Conservation (phyloP, 257 asterid genomes). For the Jaltomata sinuosa region DNA sequence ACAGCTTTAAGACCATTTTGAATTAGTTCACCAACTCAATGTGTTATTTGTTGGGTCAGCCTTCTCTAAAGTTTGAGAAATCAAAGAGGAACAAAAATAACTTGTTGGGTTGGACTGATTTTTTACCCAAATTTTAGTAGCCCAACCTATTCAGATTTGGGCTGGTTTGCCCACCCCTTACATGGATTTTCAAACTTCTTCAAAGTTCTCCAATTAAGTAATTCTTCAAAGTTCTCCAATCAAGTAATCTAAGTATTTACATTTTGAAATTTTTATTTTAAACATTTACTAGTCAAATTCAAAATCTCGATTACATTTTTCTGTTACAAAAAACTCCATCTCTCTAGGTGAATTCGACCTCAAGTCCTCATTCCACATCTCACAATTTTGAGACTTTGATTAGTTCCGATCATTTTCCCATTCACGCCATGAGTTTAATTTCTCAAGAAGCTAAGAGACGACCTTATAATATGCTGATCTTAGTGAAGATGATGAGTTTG, state of each 20-base stretch:
- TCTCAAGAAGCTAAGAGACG: no score
- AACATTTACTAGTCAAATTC: no score
- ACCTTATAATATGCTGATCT: background rate
- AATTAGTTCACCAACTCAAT: no score
- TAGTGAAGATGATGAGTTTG: background rate
- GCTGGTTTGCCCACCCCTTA: background rate
- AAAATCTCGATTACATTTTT: background rate
- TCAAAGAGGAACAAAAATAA: no score
- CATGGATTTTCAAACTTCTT: no score
- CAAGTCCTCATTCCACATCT: background rate
- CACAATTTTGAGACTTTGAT: background rate
- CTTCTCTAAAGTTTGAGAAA: no score
- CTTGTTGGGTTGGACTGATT: background rate
- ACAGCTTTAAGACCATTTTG: no score
- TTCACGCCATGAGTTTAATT: no score
- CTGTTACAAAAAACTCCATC: background rate
- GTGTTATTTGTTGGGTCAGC: no score
- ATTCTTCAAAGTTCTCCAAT: background rate
- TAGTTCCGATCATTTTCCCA: no score
- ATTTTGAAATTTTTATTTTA: background rate
- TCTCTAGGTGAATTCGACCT: background rate
- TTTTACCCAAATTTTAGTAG: background rate
- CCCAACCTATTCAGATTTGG: background rate
- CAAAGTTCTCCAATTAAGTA: background rate
- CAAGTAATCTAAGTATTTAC: background rate